Base-by-base conservation (phyloP, 2,329 filamentous ascomycete species). In the Clarireedia homoeocarpa region DNA sequence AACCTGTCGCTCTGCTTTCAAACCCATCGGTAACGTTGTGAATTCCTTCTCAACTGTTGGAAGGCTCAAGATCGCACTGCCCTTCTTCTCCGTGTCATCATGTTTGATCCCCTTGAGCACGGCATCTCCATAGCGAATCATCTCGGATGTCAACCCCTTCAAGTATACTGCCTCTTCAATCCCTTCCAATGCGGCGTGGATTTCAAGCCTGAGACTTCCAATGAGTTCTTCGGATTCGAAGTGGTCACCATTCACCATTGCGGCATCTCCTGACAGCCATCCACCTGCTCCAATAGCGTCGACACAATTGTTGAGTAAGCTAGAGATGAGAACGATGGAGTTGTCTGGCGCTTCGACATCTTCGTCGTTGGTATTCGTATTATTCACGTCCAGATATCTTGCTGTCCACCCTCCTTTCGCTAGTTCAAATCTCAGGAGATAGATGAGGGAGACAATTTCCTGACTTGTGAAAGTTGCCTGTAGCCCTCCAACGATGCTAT, bases 331-430 rank as follows among this genome's bases (percentile, higher is more conserved):
- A 15, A 81, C 77, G 61, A 91, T 85, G 51, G 84, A 82, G 50
- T 82, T 81, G 64, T 90, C 84, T 20, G 85, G 81, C 0, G 83
- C 80, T 3, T 75, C 73, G 14, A 74, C 68, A 10, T 71, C 69
- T 6, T 77, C 75, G n/a, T 73, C 71, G 24, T 74, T 70, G 14
- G 70, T 65, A 40, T 80, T 76, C 30, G 76, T 72, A 51, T 74
- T 70, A 15, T 78, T 77, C 10, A 73, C 71, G 63, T 88, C 85
- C 39, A 88, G 72, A 69, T 91, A 90, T 23, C 81, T 77, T 17
- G 83, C 81, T 0, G 86, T 89, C 88, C 88, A 92, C 34, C 85
- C 84, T 56, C 88, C 88, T 61, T 84, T 82, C 51, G 84, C 81
- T 47, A 92, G 77, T 71, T 91, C 86, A 61, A 86, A 77, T 55